Evolutionary conservation across 2,329 filamentous ascomycete genomes (phyloP).

Genomic region (Fusarium sp.): DNA sequence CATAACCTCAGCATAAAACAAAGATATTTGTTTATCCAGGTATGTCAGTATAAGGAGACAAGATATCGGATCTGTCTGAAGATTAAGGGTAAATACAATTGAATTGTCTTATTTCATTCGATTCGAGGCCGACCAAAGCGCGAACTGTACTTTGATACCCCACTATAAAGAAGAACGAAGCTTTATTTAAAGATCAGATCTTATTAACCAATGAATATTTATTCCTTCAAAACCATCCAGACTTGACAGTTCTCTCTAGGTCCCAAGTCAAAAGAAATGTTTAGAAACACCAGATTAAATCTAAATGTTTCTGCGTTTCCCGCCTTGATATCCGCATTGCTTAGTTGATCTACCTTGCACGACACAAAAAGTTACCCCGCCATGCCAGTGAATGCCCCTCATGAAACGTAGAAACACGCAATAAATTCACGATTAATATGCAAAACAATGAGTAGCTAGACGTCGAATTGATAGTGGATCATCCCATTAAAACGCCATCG

Average conservation of each 20-base stretch:
- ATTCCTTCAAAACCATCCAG: background rate
- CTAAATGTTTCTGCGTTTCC: too few relatives aligned
- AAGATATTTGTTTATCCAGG: background rate
- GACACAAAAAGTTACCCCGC: slow-evolving; percentile 9
- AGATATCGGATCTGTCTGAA: too few relatives aligned
- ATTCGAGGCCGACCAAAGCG: too few relatives aligned
- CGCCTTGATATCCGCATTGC: too few relatives aligned
- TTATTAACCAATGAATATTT: background rate
- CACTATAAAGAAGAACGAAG: background rate
- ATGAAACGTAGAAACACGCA: background rate
- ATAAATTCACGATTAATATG: background rate
- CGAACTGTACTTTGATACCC: background rate
- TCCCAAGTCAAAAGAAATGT: too few relatives aligned
- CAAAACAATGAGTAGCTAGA: background rate
- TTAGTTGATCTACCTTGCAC: background rate
- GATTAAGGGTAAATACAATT: too few relatives aligned
- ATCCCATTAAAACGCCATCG: too few relatives aligned
- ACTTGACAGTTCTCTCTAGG: background rate
- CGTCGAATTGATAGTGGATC: background rate
- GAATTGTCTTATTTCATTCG: too few relatives aligned
- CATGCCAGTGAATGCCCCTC: background rate
- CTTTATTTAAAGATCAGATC: background rate
- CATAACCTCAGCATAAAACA: too few relatives aligned
- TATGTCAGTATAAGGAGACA: too few relatives aligned
- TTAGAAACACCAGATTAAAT: too few relatives aligned